Evolutionary conservation across 2,329 filamentous ascomycete species (phyloP).

Genomic region (Colletotrichum gloeosporioides): DNA sequence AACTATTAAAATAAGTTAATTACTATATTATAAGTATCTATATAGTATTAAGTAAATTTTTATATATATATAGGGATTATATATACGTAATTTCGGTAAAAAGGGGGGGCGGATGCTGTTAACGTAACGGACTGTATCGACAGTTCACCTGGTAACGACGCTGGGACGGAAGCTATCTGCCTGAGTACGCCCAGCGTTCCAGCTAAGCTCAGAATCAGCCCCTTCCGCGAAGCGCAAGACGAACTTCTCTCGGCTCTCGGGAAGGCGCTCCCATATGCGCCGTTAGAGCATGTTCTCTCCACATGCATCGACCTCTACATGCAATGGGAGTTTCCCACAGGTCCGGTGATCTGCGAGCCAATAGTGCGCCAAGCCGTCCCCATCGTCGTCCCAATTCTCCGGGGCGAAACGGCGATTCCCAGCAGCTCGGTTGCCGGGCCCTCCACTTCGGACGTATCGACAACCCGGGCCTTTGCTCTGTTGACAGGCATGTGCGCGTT

Average conservation of each 20-base stretch:
- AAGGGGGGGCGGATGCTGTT: too few species aligned
- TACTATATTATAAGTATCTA: too few species aligned
- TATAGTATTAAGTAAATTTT: too few species aligned
- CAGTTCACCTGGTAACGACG: background rate
- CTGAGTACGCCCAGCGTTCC: accelerated
- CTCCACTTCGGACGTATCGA: background rate
- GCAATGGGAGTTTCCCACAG: conserved; percentile 1
- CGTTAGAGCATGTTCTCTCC: background rate
- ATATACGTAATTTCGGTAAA: too few species aligned
- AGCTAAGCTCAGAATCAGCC: background rate
- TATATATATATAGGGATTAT: too few species aligned
- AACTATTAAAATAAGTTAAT: too few species aligned
- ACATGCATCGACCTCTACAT: conserved; percentile 6
- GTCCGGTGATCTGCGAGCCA: conserved; percentile 3
- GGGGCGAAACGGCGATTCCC: background rate
- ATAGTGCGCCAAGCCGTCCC: background rate
- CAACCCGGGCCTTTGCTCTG: conserved; percentile 37
- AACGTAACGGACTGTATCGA: background rate
- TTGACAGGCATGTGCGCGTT: conserved; percentile 50
- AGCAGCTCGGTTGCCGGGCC: background rate
- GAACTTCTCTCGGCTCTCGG: background rate
- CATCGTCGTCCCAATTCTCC: background rate
- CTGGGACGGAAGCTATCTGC: accelerated
- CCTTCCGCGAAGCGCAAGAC: background rate
- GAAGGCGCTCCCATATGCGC: background rate